Conservation (phyloP, 305 asterid species). For the Fraxinus baroniana region DNA sequence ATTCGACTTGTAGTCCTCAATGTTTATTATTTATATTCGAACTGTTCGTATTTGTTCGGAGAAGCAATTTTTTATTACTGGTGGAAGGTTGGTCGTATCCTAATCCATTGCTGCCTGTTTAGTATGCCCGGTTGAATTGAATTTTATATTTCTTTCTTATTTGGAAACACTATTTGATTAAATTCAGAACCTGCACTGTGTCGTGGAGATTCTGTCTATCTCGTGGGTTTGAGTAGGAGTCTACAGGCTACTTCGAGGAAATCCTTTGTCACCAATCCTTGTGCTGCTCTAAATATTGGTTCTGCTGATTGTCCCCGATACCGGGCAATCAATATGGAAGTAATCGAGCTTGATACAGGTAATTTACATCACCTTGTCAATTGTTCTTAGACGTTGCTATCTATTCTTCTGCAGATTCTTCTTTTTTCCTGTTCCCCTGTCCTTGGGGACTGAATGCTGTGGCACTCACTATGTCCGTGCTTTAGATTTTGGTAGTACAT, state of each 20-base stretch:
- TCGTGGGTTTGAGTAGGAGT: constrained; percentile 92
- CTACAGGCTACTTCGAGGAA: constrained; percentile 96
- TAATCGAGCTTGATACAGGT: constrained; percentile 97
- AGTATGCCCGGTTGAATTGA: background rate
- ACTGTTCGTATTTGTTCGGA: background rate
- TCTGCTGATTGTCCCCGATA: constrained; percentile 96
- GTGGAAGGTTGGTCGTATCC: background rate
- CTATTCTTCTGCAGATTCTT: constrained; percentile 8
- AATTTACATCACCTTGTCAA: constrained; percentile 9
- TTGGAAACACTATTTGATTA: constrained; percentile 18
- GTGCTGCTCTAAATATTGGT: constrained; percentile 83
- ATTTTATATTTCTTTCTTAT: constrained; percentile 8
- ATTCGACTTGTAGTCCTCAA: background rate
- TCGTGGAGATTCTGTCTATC: constrained; percentile 95
- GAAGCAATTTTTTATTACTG: background rate
- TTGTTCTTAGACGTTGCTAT: background rate
- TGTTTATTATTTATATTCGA: background rate
- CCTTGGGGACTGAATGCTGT: constrained; percentile 23
- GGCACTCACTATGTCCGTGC: constrained; percentile 11
- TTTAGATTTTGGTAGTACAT: constrained; percentile 89
- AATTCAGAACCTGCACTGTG: constrained; percentile 80
- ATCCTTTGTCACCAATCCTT: constrained; percentile 91
- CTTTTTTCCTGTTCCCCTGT: background rate
- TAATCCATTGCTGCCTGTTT: constrained; percentile 19
- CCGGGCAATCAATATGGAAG: constrained; percentile 98